Conservation (phyloP, 208 protist species). For the Sergeia podlipaevii region DNA sequence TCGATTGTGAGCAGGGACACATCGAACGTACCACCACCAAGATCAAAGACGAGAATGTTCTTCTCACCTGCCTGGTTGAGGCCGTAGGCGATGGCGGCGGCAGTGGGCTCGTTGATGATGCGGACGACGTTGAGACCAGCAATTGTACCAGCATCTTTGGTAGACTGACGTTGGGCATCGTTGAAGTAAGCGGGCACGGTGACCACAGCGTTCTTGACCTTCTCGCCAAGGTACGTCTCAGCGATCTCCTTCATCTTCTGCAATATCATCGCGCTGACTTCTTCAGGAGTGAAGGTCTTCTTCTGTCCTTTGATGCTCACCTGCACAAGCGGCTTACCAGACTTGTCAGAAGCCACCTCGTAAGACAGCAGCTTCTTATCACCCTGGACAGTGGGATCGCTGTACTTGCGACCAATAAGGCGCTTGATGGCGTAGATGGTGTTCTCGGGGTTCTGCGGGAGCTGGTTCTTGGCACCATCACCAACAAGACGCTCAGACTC, state of each 20-base stretch:
- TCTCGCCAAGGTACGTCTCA: conserved; percentile 94
- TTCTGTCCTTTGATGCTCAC: conserved; percentile 71
- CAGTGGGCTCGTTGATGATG: conserved; percentile 98
- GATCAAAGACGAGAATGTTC: conserved; percentile 95
- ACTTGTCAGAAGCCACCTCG: conserved; percentile 77
- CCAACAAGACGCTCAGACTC: conserved; percentile 92
- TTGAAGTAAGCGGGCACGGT: conserved; percentile 98
- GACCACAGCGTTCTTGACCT: conserved; percentile 94
- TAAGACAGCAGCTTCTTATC: conserved; percentile 97
- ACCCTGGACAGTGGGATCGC: conserved; percentile 87
- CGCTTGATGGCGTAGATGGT: conserved; percentile 95
- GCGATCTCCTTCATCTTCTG: conserved; percentile 97
- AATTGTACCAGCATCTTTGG: conserved; percentile 98
- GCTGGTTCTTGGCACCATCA: conserved; percentile 95
- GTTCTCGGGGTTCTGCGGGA: conserved; percentile 85
- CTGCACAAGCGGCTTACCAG: conserved; percentile 85
- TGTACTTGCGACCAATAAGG: conserved; percentile 92
- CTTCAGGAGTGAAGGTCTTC: conserved; percentile 94
- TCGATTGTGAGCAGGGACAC: conserved; percentile 98
- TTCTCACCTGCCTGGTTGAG: conserved; percentile 86
- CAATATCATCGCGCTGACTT: conserved; percentile 96
- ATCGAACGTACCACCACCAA: conserved; percentile 97
- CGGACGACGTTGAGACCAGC: conserved; percentile 94
- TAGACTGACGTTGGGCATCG: conserved; percentile 96
- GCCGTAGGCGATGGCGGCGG: conserved; percentile 97